Evolutionary conservation across 2,329 filamentous ascomycete genomes (phyloP), one percentile per base, ranked within the genome.

Genomic region (Sordariomycetes sp.): DNA sequence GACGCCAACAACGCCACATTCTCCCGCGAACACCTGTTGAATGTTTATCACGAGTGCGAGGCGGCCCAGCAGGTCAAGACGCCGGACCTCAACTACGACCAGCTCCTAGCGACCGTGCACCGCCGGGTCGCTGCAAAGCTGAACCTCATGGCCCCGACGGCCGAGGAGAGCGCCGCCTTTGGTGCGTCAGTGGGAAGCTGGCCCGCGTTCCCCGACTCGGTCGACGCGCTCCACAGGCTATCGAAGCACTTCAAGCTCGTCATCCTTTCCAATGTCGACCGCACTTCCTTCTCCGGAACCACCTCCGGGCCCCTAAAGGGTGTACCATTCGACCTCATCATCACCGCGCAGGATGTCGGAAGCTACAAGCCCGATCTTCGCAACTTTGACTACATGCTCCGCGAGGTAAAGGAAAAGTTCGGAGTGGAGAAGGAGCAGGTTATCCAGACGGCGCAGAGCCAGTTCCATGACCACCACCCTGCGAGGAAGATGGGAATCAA

Each of bases 301-400:
- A 71, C 75, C 15, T 64, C 69, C 1, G 74, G 77, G 0, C 74
- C 77, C 0, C 66, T 85, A 1, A 62, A 73, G 42, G 74, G 73
- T 1, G 71, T 78, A 25, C 62, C 72, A 1, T 77, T 89, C 63
- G 83, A 86, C 62, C 73, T 78, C 2, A 70, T 87, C 42, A 77
- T 85, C 64, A 89, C 85, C 0, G 87, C 86, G 0, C 74, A 89
- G 65, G 82, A 88, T 48, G 79, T 90, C 32, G 85, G 86, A 0
- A 78, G 75, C 15, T 90, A 89, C 65, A 90, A 90, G 69, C 87
- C 87, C 0, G 75, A 83, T 62, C 64, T 72, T 34, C 70, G 72
- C 55, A 89, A 89, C 61, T 90, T 90, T 59, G 74, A 81, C 58
- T 82, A 84, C 64, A 74, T 89, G 74, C 65, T 89, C 4, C 66